Evolutionary conservation across 257 asterid species (phyloP).

Genomic region (Gentiana dahurica): DNA sequence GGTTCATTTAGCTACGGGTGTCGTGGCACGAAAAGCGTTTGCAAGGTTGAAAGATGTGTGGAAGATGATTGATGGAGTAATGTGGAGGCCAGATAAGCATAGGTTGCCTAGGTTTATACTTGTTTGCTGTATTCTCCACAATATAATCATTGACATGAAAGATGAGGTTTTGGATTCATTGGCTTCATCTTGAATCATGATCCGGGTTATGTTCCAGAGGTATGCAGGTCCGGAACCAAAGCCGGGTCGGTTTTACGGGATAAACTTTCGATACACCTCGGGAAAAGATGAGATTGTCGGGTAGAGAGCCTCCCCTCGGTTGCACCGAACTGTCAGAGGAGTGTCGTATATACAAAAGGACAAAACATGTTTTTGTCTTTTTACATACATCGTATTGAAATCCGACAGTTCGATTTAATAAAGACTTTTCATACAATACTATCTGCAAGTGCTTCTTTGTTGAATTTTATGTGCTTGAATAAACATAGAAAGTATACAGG

Average conservation of each 20-base stretch:
- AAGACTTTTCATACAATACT: no score
- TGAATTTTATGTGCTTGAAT: no score
- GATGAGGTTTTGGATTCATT: slow-evolving; percentile 33
- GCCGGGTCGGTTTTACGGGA: slow-evolving; percentile 43
- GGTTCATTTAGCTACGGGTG: slow-evolving; percentile 33
- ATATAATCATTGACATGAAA: slow-evolving; percentile 71
- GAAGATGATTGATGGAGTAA: slow-evolving; percentile 64
- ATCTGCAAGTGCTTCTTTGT: no score
- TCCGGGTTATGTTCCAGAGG: slow-evolving; percentile 45
- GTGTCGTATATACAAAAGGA: no score
- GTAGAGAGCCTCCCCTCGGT: no score
- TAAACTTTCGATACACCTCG: slow-evolving; percentile 30
- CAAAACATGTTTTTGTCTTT: no score
- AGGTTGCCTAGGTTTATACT: slow-evolving; percentile 73
- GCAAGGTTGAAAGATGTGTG: slow-evolving; percentile 60
- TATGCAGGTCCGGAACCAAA: slow-evolving; percentile 38
- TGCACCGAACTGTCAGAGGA: no score
- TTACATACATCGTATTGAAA: no score
- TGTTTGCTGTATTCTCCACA: slow-evolving; percentile 88
- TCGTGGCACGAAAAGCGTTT: slow-evolving; percentile 49
- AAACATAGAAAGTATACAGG: no score
- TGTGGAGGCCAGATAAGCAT: slow-evolving; percentile 93
- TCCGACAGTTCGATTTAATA: no score
- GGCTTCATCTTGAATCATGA: slow-evolving; percentile 33
- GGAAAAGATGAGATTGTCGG: slow-evolving; percentile 13